A percentile compares a stretch with the other conserved stretches of the same genome.
phyloP scores from a whole-genome alignment of 2,329 filamentous ascomycete genomes.

The Arthrobotrys musiformis region DNA sequence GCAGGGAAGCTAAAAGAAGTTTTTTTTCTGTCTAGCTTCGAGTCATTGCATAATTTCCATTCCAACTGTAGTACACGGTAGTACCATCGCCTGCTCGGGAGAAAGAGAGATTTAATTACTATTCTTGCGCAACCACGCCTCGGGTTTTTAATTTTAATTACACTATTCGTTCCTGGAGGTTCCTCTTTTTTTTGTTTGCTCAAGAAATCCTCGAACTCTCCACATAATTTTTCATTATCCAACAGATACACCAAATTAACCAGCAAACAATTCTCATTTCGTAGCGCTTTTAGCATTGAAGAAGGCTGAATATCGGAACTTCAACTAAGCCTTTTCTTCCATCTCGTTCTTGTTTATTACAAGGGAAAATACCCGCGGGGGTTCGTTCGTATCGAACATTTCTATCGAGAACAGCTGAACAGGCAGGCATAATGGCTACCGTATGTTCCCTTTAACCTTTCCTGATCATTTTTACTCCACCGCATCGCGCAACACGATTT shows the following conservation, averaged over 20 bases:
- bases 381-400: too few species aligned
- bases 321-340: too few species aligned
- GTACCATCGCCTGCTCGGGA: neutral
- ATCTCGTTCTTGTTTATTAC: too few species aligned
- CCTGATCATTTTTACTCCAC: neutral
- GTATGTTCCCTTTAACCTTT: conserved; percentile 46
- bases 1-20: conserved; percentile 5
- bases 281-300: too few species aligned
- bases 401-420: too few species aligned
- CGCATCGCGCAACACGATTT: conserved; percentile 25
- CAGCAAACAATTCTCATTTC: too few species aligned
- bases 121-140: conserved; percentile 3
- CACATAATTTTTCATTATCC: conserved; percentile 9
- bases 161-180: too few species aligned
- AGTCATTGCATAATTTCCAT: neutral
- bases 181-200: neutral
- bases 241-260: too few species aligned
- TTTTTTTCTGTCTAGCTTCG: conserved; percentile 11
- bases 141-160: conserved; percentile 6
- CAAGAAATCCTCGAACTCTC: neutral
- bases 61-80: neutral
- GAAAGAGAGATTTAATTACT: too few species aligned
- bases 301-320: too few species aligned
- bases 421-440: conserved; percentile 36
- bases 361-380: neutral